A percentile compares a stretch with the other conserved stretches of the same genome.
These are phyloP conservation scores for Hypericum androsaemum DNA, from an alignment of 345 rosid genomes.

Conservation along the genomic window DNA sequence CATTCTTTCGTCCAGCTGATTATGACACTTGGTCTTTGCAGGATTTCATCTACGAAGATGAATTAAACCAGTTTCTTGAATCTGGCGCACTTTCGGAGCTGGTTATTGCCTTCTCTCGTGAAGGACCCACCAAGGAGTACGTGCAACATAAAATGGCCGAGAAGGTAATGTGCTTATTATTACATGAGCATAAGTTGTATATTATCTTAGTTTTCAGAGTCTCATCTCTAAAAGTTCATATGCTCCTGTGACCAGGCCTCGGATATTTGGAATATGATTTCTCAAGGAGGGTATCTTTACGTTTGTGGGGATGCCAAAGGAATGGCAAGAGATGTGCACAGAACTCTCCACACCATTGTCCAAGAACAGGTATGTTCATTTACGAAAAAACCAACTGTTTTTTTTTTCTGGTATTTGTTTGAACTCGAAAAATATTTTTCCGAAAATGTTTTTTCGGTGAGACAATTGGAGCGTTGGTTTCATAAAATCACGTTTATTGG, in stretches of 20 bases:
- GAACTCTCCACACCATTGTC: constrained; percentile 69
- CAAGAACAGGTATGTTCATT: constrained; percentile 62
- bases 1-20: background rate
- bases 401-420: no score
- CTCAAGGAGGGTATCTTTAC: constrained; percentile 71
- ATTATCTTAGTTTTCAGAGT: no score
- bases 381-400: no score
- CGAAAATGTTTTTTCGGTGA: no score
- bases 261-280: constrained; percentile 67
- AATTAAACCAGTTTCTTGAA: constrained; percentile 59
- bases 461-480: background rate
- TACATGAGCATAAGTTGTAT: no score
- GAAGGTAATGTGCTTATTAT: constrained; percentile 32
- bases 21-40: constrained; percentile 16
- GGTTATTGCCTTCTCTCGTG: constrained; percentile 86
- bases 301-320: constrained; percentile 99
- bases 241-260: constrained; percentile 39
- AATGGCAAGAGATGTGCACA: constrained; percentile 95
- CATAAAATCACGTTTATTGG: background rate
- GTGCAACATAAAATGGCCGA: constrained; percentile 87
- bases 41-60: constrained; percentile 91
- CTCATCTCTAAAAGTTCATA: background rate
- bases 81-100: constrained; percentile 72
- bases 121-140: constrained; percentile 87
- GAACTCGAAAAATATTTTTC: no score